Evolutionary conservation across 805 yeast genomes (phyloP).

Genomic region (Teunomyces barrocoloradensis): DNA sequence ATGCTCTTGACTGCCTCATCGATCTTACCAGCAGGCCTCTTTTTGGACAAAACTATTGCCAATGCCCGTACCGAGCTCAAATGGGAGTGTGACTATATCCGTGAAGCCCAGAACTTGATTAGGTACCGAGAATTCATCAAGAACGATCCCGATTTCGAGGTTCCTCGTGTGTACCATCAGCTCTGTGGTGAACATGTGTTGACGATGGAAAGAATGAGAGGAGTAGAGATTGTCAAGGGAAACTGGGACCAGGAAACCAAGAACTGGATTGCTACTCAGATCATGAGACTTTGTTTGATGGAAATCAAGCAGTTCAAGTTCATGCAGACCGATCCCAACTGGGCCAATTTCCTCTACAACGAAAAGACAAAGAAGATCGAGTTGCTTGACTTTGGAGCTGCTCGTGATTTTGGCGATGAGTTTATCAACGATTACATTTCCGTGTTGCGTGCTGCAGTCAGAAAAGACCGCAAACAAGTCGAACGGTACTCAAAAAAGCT

Average conservation of each 20-base stretch:
- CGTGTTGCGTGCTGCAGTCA: constrained; percentile 72
- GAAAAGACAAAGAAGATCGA: constrained; percentile 69
- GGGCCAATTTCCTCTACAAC: constrained; percentile 96
- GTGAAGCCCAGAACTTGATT: constrained; percentile 79
- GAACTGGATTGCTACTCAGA: constrained; percentile 78
- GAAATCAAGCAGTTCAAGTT: constrained; percentile 83
- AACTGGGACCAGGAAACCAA: constrained; percentile 69
- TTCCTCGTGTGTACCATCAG: constrained; percentile 77
- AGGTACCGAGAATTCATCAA: constrained; percentile 58
- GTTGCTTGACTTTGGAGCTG: constrained; percentile 92
- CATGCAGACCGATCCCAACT: constrained; percentile 99
- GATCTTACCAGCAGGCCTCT: constrained; percentile 85
- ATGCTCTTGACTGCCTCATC: constrained; percentile 83
- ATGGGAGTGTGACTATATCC: constrained; percentile 95
- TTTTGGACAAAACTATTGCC: constrained; percentile 85
- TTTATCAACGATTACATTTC: constrained; percentile 70
- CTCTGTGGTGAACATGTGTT: constrained; percentile 79
- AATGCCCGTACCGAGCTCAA: constrained; percentile 90
- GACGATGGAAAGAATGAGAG: constrained; percentile 87
- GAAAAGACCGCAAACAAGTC: constrained; percentile 61
- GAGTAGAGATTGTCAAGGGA: constrained; percentile 77
- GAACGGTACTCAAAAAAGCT: constrained; percentile 64
- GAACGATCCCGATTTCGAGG: constrained; percentile 61
- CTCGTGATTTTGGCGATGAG: constrained; percentile 68
- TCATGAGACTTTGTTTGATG: constrained; percentile 80